phyloP scores from a whole-genome alignment of 1,139 yeast genomes.

The Magnusiomyces sp. region DNA sequence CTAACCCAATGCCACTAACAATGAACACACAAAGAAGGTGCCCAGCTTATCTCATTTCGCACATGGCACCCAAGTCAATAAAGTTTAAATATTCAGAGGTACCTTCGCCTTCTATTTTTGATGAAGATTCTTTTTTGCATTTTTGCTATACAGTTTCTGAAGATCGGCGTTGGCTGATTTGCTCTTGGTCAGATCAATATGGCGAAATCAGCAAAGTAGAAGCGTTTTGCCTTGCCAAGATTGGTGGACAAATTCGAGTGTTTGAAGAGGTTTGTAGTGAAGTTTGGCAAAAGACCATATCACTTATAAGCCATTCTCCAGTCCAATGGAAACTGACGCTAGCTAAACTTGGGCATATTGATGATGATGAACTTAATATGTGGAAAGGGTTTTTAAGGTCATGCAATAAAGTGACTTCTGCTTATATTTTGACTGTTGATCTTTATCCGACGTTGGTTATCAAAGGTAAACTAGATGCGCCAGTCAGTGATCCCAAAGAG shows the following conservation, averaged over 20 bases:
- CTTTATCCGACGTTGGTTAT: conserved; percentile 52
- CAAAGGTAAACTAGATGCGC: conserved; percentile 26
- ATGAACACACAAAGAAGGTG: conserved; percentile 15
- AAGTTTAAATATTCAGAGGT: conserved; percentile 45
- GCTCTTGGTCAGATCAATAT: conserved; percentile 83
- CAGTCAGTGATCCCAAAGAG: conserved; percentile 23
- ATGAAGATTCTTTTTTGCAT: conserved; percentile 73
- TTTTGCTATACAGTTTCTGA: conserved; percentile 76
- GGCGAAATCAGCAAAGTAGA: conserved; percentile 58
- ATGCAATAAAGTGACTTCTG: conserved; percentile 42
- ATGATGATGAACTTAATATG: conserved; percentile 27
- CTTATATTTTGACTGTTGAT: conserved; percentile 66
- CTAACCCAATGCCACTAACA: conserved; percentile 1
- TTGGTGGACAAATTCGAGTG: conserved; percentile 22
- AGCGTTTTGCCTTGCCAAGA: conserved; percentile 37
- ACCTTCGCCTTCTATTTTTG: conserved; percentile 34
- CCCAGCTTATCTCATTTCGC: conserved; percentile 31
- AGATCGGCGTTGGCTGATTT: conserved; percentile 78
- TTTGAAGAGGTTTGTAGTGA: conserved; percentile 51
- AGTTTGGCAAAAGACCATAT: conserved; percentile 47
- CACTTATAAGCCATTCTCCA: conserved; percentile 26
- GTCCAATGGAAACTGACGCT: conserved; percentile 32
- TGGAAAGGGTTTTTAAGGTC: conserved; percentile 23
- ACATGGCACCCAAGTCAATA: conserved; percentile 33
- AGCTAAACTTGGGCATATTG: conserved; percentile 31